These are phyloP conservation scores for Geranium incanum DNA, from an alignment of 441 rosid species.

Conservation along the genomic window DNA sequence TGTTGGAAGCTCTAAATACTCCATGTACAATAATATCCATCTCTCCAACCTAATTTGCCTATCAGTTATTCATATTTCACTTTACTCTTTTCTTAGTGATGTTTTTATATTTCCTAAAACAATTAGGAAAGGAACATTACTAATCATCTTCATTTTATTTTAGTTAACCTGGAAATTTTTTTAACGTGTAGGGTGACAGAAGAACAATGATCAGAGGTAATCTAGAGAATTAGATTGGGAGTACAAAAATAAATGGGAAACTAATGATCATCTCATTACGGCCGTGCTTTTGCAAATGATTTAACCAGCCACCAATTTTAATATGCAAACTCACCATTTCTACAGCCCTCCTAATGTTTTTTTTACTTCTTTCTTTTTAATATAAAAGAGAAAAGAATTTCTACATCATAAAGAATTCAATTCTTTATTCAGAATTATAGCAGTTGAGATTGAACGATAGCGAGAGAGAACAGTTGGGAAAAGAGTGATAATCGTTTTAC, in stretches of 20 bases:
- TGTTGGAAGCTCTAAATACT: background rate
- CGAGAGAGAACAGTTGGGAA: background rate
- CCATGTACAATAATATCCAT: background rate
- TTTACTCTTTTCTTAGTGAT: background rate
- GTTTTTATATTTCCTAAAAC: background rate
- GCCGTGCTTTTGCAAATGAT: background rate
- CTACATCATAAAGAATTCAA: too few species aligned
- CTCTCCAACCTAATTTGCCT: background rate
- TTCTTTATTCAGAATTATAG: background rate
- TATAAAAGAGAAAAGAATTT: background rate
- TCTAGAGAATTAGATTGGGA: background rate
- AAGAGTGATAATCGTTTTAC: background rate
- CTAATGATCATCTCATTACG: background rate
- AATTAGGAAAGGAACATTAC: background rate
- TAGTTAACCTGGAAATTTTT: background rate
- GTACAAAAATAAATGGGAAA: background rate
- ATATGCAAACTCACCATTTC: background rate
- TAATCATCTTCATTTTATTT: too few species aligned
- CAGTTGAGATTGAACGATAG: background rate
- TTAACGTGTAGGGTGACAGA: background rate
- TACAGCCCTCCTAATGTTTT: background rate
- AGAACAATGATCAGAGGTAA: background rate
- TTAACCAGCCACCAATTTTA: background rate
- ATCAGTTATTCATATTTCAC: background rate
- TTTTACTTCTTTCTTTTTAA: too few species aligned